These are phyloP conservation scores for Diutina siamensis DNA, from an alignment of 1,139 yeast genomes.

Conservation along the genomic window DNA sequence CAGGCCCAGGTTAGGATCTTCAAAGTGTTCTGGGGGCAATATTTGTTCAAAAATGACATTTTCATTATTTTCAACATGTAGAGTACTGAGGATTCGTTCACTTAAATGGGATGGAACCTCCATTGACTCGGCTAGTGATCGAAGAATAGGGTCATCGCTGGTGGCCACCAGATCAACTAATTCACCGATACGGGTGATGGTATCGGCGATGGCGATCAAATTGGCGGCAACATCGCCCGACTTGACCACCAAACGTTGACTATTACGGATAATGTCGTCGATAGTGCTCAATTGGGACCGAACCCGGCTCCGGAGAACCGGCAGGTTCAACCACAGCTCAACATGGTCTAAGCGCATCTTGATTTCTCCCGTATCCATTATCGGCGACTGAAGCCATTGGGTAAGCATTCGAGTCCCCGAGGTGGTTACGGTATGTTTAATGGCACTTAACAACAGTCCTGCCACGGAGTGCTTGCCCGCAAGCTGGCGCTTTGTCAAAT, in stretches of 20 bases:
- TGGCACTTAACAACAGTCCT: slow-evolving; percentile 61
- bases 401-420: slow-evolving; percentile 71
- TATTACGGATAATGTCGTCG: slow-evolving; percentile 29
- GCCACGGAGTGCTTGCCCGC: slow-evolving; percentile 43
- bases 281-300: slow-evolving; percentile 16
- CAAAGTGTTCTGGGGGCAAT: neutral
- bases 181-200: slow-evolving; percentile 17
- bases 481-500: slow-evolving; percentile 43
- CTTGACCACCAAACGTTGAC: slow-evolving; percentile 26
- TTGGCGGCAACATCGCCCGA: slow-evolving; percentile 25
- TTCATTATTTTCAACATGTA: slow-evolving; percentile 8
- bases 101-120: slow-evolving; percentile 21
- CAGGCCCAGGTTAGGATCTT: neutral
- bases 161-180: slow-evolving; percentile 13
- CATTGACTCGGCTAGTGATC: slow-evolving; percentile 15
- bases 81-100: slow-evolving; percentile 17
- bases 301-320: slow-evolving; percentile 20
- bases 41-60: neutral
- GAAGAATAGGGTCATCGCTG: slow-evolving; percentile 7
- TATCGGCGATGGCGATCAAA: slow-evolving; percentile 22
- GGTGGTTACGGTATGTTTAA: slow-evolving; percentile 64
- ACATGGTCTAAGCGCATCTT: slow-evolving; percentile 54
- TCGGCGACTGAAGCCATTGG: slow-evolving; percentile 79
- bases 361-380: slow-evolving; percentile 46
- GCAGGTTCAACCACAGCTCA: slow-evolving; percentile 33